phyloP scores from a whole-genome alignment of 2,329 filamentous ascomycete species.

The Hirsutella rhossiliensis region DNA sequence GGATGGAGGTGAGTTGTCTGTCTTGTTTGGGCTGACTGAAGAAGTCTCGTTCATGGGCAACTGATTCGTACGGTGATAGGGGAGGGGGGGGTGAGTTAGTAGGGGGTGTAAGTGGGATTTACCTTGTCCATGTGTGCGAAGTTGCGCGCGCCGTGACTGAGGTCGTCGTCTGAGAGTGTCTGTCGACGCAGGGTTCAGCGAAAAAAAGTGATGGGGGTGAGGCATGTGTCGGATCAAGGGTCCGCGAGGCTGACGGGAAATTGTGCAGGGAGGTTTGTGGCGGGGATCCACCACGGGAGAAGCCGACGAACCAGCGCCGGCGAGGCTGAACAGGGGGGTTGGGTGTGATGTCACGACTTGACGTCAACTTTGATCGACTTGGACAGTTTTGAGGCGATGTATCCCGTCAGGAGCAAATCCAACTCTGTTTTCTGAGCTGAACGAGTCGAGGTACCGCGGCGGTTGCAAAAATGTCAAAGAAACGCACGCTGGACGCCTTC shows the following conservation, averaged over 20 bases:
- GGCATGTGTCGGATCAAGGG: neutral
- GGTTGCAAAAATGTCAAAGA: conserved; percentile 7
- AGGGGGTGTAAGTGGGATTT: too few relatives aligned
- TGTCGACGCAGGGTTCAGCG: too few relatives aligned
- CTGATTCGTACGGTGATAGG: too few relatives aligned
- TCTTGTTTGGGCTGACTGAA: too few relatives aligned
- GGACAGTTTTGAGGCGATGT: neutral
- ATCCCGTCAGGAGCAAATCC: neutral
- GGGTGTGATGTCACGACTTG: conserved; percentile 10
- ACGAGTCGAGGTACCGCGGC: neutral
- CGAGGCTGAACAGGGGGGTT: neutral
- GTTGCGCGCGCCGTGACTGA: too few relatives aligned
- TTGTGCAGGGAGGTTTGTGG: conserved; percentile 14
- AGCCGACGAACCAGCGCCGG: too few relatives aligned
- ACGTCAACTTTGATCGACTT: neutral
- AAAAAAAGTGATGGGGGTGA: neutral
- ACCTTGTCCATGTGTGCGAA: too few relatives aligned
- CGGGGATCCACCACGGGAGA: conserved; percentile 1
- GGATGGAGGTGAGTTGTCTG: neutral
- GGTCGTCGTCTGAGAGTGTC: too few relatives aligned
- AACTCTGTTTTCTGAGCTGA: neutral
- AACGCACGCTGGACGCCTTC: conserved; percentile 56
- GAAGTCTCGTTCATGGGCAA: neutral
- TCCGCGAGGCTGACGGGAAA: conserved; percentile 17
- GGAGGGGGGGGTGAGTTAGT: too few relatives aligned